A percentile compares a stretch with the other conserved stretches of the same genome.
These are phyloP conservation scores for Boletus reticuloceps DNA, from an alignment of 768 basidiomycete genomes.

Conservation along the genomic window DNA sequence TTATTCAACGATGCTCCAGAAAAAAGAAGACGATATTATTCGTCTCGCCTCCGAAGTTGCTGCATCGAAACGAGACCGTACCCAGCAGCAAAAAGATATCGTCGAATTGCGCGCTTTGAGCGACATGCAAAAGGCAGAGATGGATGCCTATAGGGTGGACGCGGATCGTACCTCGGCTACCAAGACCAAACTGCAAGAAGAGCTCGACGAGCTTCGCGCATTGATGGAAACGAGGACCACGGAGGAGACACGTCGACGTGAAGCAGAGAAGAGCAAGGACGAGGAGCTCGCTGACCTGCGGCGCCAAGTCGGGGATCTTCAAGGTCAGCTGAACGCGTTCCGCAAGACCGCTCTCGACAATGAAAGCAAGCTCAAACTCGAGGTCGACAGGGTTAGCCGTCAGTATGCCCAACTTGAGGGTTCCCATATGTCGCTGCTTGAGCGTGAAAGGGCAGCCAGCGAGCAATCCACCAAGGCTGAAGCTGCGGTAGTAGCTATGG, in stretches of 20 bases:
- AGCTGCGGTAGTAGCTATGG: conserved; percentile 50
- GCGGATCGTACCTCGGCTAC: conserved; percentile 42
- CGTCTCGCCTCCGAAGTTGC: conserved; percentile 54
- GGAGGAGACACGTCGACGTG: conserved; percentile 79
- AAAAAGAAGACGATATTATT: conserved; percentile 71
- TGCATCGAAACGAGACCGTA: conserved; percentile 51
- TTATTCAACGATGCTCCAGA: conserved; percentile 70
- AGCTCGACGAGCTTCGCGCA: conserved; percentile 84
- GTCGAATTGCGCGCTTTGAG: conserved; percentile 68
- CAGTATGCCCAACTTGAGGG: conserved; percentile 60
- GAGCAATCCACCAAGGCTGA: conserved; percentile 50
- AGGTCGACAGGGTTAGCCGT: conserved; percentile 61
- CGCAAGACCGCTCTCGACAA: conserved; percentile 59
- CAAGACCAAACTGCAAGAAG: conserved; percentile 67
- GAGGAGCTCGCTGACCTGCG: conserved; percentile 77
- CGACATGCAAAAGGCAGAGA: conserved; percentile 61
- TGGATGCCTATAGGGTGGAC: conserved; percentile 57
- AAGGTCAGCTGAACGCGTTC: conserved; percentile 64
- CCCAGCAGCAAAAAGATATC: conserved; percentile 54
- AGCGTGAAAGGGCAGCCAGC: conserved; percentile 54
- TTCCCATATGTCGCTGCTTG: conserved; percentile 63
- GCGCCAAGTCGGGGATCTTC: conserved; percentile 54
- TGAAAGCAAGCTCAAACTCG: conserved; percentile 73
- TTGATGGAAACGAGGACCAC: conserved; percentile 81
- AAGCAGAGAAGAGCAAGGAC: conserved; percentile 87